These are phyloP conservation scores for Diplodia intermedia DNA, from an alignment of 2,329 filamentous ascomycete genomes.

Conservation along the genomic window DNA sequence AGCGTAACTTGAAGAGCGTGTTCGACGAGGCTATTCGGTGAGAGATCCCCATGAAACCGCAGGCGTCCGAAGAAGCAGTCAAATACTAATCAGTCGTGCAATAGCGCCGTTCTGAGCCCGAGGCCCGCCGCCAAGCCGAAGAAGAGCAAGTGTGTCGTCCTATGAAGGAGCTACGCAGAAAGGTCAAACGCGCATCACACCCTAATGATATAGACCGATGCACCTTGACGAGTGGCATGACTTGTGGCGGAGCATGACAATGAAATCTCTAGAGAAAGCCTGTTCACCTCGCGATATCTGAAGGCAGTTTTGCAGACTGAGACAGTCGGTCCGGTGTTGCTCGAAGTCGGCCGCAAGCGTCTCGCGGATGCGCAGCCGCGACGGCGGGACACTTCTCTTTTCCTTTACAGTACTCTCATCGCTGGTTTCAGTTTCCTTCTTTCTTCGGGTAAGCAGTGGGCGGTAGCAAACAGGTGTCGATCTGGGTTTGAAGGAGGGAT, in stretches of 20 bases:
- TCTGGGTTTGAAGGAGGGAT: slow-evolving; percentile 25
- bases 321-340: slow-evolving; percentile 1
- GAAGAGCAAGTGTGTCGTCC: slow-evolving; percentile 42
- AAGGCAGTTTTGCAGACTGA: slow-evolving; percentile 9
- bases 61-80: neutral
- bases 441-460: slow-evolving; percentile 15
- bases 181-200: slow-evolving; percentile 28
- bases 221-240: slow-evolving; percentile 30
- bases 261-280: slow-evolving; percentile 28
- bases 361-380: slow-evolving; percentile 3
- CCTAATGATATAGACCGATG: slow-evolving; percentile 32
- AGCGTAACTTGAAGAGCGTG: slow-evolving; percentile 96
- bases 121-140: slow-evolving; percentile 43
- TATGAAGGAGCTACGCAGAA: slow-evolving; percentile 37
- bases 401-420: slow-evolving; percentile 20
- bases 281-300: slow-evolving; percentile 18
- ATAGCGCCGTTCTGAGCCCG: slow-evolving; percentile 51
- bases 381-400: slow-evolving; percentile 16
- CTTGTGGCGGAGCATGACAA: slow-evolving; percentile 29
- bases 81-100: slow-evolving; percentile 13
- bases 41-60: slow-evolving; percentile 43
- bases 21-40: slow-evolving; percentile 99
- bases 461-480: slow-evolving; percentile 29
- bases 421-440: slow-evolving; percentile 19
- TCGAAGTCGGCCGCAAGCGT: neutral